A percentile compares a stretch with the other conserved stretches of the same genome.
phyloP scores from a whole-genome alignment of 148 eudicot species.

The Amaranthus cruentus region DNA sequence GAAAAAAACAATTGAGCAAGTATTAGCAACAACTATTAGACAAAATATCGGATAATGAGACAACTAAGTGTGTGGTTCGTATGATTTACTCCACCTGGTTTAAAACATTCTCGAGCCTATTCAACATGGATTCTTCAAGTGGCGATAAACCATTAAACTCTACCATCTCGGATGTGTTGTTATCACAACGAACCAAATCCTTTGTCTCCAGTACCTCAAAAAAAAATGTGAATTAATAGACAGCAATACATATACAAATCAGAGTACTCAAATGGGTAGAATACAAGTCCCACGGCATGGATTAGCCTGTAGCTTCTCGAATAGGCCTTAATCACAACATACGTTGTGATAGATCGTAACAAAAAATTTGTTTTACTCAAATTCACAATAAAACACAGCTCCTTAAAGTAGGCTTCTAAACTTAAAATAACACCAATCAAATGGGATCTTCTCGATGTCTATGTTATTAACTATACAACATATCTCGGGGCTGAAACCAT shows the following conservation, averaged over 20 bases:
- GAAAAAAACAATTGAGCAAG: slow-evolving; percentile 1
- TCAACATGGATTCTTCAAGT: slow-evolving; percentile 56
- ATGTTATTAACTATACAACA: too few species aligned
- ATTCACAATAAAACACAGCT: too few species aligned
- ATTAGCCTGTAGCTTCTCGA: too few species aligned
- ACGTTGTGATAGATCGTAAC: too few species aligned
- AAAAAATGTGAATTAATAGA: slow-evolving; percentile 18
- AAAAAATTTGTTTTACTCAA: too few species aligned
- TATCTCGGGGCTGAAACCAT: too few species aligned
- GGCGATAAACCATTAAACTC: slow-evolving; percentile 31
- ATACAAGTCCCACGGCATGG: too few species aligned
- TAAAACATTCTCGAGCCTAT: slow-evolving; percentile 48
- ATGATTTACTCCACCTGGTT: slow-evolving; percentile 42
- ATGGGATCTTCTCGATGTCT: too few species aligned
- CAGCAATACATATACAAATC: not conserved
- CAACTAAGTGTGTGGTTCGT: not conserved
- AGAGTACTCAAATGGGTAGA: not conserved
- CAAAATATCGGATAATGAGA: not conserved
- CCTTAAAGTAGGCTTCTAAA: too few species aligned
- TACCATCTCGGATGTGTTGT: slow-evolving; percentile 13
- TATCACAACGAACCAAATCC: slow-evolving; percentile 26
- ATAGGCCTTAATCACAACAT: too few species aligned
- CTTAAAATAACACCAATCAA: too few species aligned
- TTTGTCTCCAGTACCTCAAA: slow-evolving; percentile 38
- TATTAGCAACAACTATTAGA: slow-evolving; percentile 13